Conservation (phyloP, 176 grass and related monocot species). For the Aegilops longissima region DNA sequence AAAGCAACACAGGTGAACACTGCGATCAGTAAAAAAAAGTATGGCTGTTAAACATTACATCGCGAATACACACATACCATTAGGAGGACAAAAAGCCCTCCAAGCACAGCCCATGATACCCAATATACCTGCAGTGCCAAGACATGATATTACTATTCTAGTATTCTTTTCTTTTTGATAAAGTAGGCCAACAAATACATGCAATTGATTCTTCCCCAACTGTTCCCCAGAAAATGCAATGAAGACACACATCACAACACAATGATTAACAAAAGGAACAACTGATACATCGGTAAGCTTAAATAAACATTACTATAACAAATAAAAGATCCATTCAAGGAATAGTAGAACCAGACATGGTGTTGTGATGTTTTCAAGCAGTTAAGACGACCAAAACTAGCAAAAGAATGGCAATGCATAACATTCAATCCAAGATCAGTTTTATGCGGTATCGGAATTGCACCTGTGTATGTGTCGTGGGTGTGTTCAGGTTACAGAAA, state of each 20-base stretch:
- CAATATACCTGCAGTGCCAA: slow-evolving; percentile 71
- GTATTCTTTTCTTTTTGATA: neutral
- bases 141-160: neutral
- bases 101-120: slow-evolving; percentile 83
- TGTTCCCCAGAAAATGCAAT: neutral
- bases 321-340: neutral
- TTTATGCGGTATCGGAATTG: neutral
- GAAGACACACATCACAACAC: neutral
- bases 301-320: neutral
- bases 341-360: neutral
- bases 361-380: neutral
- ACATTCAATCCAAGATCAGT: neutral
- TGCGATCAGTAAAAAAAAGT: neutral
- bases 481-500: neutral
- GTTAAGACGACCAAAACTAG: neutral
- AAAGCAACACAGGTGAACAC: slow-evolving; percentile 15
- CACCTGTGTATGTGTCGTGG: neutral
- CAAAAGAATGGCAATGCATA: neutral
- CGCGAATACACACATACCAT: slow-evolving; percentile 47
- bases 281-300: neutral
- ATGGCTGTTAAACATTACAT: slow-evolving; percentile 28
- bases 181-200: neutral
- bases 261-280: neutral
- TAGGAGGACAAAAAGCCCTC: slow-evolving; percentile 67
- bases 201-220: neutral